These are phyloP conservation scores for Sclerotinia glacialis DNA, from an alignment of 2,329 filamentous ascomycete species.

Conservation along the genomic window DNA sequence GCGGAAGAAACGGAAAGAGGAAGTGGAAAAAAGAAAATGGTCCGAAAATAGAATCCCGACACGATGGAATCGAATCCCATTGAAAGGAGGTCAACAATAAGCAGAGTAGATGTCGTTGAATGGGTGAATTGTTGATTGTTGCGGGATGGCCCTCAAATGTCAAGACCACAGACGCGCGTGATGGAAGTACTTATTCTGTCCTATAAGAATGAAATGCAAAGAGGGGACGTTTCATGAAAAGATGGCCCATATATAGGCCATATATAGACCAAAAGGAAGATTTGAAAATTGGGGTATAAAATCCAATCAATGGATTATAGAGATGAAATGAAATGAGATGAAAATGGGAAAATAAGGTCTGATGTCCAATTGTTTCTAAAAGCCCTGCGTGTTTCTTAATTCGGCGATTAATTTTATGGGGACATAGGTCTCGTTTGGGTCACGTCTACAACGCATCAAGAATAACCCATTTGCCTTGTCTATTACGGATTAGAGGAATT, in stretches of 20 bases:
- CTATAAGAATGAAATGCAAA: not conserved
- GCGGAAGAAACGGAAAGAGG: not conserved
- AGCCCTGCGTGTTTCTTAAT: slow-evolving; percentile 1
- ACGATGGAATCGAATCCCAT: slow-evolving; percentile 4
- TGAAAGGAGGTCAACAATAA: slow-evolving; percentile 1
- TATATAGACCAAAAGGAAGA: not conserved
- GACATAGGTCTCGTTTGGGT: not conserved
- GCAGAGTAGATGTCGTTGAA: not conserved
- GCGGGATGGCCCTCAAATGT: slow-evolving; percentile 18
- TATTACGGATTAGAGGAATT: not conserved
- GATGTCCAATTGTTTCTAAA: slow-evolving; percentile 22
- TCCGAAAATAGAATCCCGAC: slow-evolving; percentile 21
- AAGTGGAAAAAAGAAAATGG: not conserved
- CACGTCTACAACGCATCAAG: not conserved
- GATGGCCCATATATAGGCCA: not conserved
- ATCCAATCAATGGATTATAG: slow-evolving; percentile 7
- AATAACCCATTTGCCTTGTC: not conserved
- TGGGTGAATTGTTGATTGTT: slow-evolving; percentile 6
- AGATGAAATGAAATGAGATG: not conserved
- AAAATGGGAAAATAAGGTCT: slow-evolving; percentile 8
- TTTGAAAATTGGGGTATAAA: not conserved
- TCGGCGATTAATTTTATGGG: slow-evolving; percentile 1
- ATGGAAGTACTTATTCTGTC: not conserved
- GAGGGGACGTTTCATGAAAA: not conserved
- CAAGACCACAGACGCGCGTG: slow-evolving; percentile 18